Evolutionary conservation across 352 stramenopile species (phyloP), one percentile per base, ranked within the genome.

Genomic region (Sclerospora graminicola): DNA sequence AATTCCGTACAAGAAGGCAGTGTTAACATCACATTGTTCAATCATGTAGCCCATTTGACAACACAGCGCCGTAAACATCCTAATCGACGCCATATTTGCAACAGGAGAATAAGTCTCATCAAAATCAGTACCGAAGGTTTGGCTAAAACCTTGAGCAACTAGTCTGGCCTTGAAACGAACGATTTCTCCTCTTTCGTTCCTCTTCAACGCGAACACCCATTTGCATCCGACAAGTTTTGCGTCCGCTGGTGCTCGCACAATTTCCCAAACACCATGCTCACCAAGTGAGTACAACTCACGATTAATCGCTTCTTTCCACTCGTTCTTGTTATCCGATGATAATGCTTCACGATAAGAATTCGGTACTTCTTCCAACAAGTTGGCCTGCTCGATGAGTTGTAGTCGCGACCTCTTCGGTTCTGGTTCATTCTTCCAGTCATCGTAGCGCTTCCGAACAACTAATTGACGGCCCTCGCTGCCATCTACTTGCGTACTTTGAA

Each of bases 1-100:
- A 4, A 37, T 41, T 20, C 52, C 57, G 38, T 76, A 62, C 0
- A 69, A 32, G 31, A 72, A 69, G 4, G 64, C 54, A 9, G 60
- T 68, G 6, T 69, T 45, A 26, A 73, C 19, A 20, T 57, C 38
- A 15, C 51, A 50, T 34, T 67, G 61, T 13, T 36, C 18, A 19
- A 70, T 55, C 5, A 28, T 37, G 5, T 37, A 30, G n/a, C 45
- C 11, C 8, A 37, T 23, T 2, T 19, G 19, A 35, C 56, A 57
- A 39, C 56, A 65, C 1, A 62, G 6, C 9, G 47, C 21, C 3
- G 69, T 16, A 28, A 66, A 57, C 16, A 54, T 16, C 1, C 57
- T 35, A 20, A 71, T 43, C 7, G 47, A 51, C 8, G 46, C 39
- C 2, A 50, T 36, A 31, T 44, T 51, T 11, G 46, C 52, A 16